Percentiles rank a stretch among this genome's conserved stretches.
These are phyloP conservation scores for Kuraishia cidri DNA, from an alignment of 805 yeast genomes.

Conservation along the genomic window DNA sequence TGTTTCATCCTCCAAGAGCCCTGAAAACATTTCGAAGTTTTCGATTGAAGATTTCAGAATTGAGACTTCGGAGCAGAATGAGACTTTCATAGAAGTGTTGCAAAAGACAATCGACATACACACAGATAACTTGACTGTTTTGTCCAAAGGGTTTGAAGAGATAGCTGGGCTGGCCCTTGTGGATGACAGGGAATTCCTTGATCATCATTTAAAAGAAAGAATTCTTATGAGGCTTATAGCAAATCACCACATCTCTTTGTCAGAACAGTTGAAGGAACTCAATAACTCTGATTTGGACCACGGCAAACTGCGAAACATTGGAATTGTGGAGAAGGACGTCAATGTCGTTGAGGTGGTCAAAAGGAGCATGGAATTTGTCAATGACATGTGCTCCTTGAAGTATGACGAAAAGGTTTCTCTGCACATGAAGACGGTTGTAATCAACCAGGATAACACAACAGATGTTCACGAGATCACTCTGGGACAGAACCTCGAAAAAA, in stretches of 20 bases:
- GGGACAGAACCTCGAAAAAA: slow-evolving; percentile 12
- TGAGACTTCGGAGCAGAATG: slow-evolving; percentile 42
- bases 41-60: slow-evolving; percentile 23
- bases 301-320: slow-evolving; percentile 39
- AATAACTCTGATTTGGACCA: slow-evolving; percentile 24
- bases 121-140: slow-evolving; percentile 71
- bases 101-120: slow-evolving; percentile 62
- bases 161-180: slow-evolving; percentile 29
- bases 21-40: not conserved
- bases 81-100: slow-evolving; percentile 38
- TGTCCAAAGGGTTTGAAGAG: slow-evolving; percentile 71
- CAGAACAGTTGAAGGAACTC: slow-evolving; percentile 22
- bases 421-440: slow-evolving; percentile 32
- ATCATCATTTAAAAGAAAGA: slow-evolving; percentile 72
- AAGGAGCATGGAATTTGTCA: slow-evolving; percentile 64
- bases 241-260: slow-evolving; percentile 70
- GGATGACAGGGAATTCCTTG: slow-evolving; percentile 39
- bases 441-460: slow-evolving; percentile 18
- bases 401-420: slow-evolving; percentile 69
- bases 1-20: slow-evolving; percentile 8
- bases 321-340: slow-evolving; percentile 58
- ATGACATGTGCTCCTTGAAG: slow-evolving; percentile 75
- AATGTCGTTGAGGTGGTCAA: slow-evolving; percentile 55
- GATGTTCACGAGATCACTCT: slow-evolving; percentile 9
- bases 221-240: slow-evolving; percentile 82